Evolutionary conservation across 2,329 filamentous ascomycete species (phyloP).

Genomic region (Graphilbum sp.): DNA sequence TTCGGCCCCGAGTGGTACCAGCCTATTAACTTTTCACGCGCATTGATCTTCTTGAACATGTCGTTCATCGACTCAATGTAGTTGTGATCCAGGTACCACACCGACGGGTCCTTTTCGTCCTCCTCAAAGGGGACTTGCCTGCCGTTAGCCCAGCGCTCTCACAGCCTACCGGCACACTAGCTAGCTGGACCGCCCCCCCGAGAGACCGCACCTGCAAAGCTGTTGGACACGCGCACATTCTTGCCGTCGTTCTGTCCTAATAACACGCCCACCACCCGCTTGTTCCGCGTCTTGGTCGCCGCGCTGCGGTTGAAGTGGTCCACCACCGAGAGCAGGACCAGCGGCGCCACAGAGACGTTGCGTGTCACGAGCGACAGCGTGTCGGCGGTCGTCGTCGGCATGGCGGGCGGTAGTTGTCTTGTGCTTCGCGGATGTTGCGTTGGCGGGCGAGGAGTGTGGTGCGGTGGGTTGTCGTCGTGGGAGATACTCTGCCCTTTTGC

Average conservation of each 20-base stretch:
- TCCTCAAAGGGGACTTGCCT: conserved; percentile 77
- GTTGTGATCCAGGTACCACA: conserved; percentile 99
- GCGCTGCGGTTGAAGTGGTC: conserved; percentile 94
- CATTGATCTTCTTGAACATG: conserved; percentile 99
- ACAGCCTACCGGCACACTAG: no score
- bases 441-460: neutral
- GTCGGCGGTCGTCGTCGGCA: conserved; percentile 95
- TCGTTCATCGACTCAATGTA: conserved; percentile 99
- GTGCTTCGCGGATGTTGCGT: neutral
- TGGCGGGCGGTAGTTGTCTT: conserved; percentile 25
- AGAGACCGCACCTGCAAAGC: conserved; percentile 86
- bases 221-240: conserved; percentile 94
- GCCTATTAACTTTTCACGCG: conserved; percentile 93
- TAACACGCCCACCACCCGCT: conserved; percentile 84
- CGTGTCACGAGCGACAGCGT: conserved; percentile 86
- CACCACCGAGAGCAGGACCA: conserved; percentile 93
- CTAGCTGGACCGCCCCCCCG: no score
- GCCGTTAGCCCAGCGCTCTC: conserved; percentile 4
- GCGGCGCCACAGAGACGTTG: conserved; percentile 90
- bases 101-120: conserved; percentile 94
- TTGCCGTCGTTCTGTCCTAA: conserved; percentile 93
- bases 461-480: neutral
- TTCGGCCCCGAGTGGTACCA: conserved; percentile 99
- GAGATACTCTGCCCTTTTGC: no score
- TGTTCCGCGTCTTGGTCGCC: conserved; percentile 68